A percentile compares a stretch with the other conserved stretches of the same genome.
phyloP scores from a whole-genome alignment of 2,329 filamentous ascomycete genomes.

The Diaporthe sp. region DNA sequence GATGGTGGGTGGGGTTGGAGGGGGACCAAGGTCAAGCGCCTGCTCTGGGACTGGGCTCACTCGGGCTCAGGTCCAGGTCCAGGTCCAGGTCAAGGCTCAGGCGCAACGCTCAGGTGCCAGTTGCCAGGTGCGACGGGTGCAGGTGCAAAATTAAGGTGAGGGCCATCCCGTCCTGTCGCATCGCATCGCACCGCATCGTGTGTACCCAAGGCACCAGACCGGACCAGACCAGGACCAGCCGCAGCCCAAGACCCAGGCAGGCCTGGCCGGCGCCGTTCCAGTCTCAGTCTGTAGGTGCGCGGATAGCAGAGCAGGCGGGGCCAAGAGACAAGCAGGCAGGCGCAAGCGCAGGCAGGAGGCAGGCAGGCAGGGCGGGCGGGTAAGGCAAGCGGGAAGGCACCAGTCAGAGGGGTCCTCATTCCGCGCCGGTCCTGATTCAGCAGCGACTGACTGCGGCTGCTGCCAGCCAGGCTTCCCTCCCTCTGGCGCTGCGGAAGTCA shows the following conservation, averaged over 20 bases:
- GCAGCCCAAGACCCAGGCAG: not conserved
- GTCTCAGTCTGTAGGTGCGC: not conserved
- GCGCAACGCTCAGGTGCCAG: constrained; percentile 13
- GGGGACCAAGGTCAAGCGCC: constrained; percentile 22
- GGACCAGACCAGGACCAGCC: constrained; percentile 2
- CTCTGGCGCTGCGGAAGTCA: not conserved
- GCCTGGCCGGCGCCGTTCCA: constrained; percentile 15
- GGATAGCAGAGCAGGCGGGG: constrained; percentile 13
- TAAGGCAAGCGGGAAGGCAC: constrained; percentile 14
- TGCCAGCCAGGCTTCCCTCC: not conserved
- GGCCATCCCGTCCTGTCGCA: not conserved
- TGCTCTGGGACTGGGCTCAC: not conserved
- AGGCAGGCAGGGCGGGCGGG: constrained; percentile 1
- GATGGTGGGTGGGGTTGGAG: not conserved
- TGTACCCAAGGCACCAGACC: constrained; percentile 29
- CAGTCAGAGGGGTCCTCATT: constrained; percentile 17
- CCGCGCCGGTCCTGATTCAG: constrained; percentile 9
- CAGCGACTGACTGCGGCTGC: constrained; percentile 22
- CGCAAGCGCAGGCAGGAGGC: constrained; percentile 2
- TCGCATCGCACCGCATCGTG: constrained; percentile 12
- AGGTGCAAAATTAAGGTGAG: not conserved
- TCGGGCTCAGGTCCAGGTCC: constrained; percentile 2
- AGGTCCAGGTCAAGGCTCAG: not conserved
- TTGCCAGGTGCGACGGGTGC: not conserved
- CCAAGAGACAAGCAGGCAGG: constrained; percentile 1